phyloP scores from a whole-genome alignment of 768 basidiomycete genomes.

The Russula compacta region DNA sequence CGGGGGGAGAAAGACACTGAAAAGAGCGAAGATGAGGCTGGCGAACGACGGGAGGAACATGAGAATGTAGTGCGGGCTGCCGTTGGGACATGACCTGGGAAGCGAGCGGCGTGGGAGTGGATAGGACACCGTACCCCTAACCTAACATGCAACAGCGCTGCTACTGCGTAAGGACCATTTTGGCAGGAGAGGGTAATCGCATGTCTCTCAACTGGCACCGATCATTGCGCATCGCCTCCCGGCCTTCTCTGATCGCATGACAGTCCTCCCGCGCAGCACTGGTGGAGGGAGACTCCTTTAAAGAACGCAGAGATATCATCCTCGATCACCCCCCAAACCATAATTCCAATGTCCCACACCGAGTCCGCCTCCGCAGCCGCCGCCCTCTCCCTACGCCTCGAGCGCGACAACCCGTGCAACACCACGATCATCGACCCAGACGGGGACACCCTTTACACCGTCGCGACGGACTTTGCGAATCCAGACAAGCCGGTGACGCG shows the following conservation, averaged over 20 bases:
- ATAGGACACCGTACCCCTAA: too few relatives aligned
- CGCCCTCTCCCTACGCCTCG: background rate
- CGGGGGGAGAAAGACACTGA: background rate
- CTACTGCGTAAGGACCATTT: too few relatives aligned
- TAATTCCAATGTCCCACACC: background rate
- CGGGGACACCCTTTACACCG: constrained; percentile 9
- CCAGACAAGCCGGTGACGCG: constrained; percentile 10
- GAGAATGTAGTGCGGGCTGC: background rate
- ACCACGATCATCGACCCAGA: constrained; percentile 14
- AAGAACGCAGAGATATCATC: background rate
- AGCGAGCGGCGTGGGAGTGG: too few relatives aligned
- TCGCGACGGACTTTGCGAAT: constrained; percentile 14
- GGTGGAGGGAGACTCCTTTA: too few relatives aligned
- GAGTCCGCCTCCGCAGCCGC: background rate
- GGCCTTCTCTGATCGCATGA: too few relatives aligned
- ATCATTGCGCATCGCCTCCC: too few relatives aligned
- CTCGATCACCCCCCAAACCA: background rate
- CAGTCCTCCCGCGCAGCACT: too few relatives aligned
- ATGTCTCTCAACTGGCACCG: too few relatives aligned
- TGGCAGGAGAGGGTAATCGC: too few relatives aligned
- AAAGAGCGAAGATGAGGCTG: background rate
- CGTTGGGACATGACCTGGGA: background rate
- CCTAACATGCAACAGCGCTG: too few relatives aligned
- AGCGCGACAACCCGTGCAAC: constrained; percentile 20
- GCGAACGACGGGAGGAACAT: background rate